Percentiles rank a stretch among this genome's conserved stretches.
phyloP scores from a whole-genome alignment of 352 stramenopile genomes.

The Blastocystis sp. region DNA sequence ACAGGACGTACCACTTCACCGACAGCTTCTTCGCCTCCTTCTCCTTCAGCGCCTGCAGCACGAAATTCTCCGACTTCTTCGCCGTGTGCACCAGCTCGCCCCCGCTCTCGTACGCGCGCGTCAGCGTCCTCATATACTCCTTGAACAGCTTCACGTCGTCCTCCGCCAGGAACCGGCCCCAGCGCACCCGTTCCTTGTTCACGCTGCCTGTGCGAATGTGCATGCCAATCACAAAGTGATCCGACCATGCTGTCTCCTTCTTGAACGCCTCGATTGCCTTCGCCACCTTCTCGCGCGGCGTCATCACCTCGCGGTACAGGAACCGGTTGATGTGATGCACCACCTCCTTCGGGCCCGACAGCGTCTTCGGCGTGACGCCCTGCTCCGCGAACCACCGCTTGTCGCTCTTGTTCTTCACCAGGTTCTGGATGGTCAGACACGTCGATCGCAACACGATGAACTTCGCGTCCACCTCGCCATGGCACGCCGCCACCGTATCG shows the following conservation, averaged over 20 bases:
- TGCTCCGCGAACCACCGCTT: conserved; percentile 31
- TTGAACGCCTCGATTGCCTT: conserved; percentile 21
- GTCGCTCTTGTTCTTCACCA: neutral
- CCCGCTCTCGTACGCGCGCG: conserved; percentile 2
- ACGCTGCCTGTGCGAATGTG: conserved; percentile 37
- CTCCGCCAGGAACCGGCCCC: conserved; percentile 54
- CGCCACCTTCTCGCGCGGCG: conserved; percentile 7
- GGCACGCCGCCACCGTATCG: neutral
- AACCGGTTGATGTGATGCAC: conserved; percentile 49
- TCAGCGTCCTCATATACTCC: neutral
- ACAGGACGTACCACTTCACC: conserved; percentile 51
- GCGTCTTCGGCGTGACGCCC: neutral
- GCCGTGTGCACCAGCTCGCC: neutral
- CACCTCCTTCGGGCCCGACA: conserved; percentile 22
- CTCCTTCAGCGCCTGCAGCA: neutral
- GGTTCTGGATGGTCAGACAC: conserved; percentile 38
- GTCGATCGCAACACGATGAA: conserved; percentile 63
- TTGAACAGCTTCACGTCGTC: conserved; percentile 45
- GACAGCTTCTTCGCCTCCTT: neutral
- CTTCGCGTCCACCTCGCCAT: conserved; percentile 12
- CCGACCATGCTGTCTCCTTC: neutral
- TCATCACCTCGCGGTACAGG: conserved; percentile 52
- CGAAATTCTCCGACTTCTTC: neutral
- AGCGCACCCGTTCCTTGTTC: conserved; percentile 3
- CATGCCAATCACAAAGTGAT: conserved; percentile 22